Evolutionary conservation across 495 filamentous ascomycete genomes (phyloP), one percentile per base, ranked within the genome.

Genomic region (Penicillium nucicola): DNA sequence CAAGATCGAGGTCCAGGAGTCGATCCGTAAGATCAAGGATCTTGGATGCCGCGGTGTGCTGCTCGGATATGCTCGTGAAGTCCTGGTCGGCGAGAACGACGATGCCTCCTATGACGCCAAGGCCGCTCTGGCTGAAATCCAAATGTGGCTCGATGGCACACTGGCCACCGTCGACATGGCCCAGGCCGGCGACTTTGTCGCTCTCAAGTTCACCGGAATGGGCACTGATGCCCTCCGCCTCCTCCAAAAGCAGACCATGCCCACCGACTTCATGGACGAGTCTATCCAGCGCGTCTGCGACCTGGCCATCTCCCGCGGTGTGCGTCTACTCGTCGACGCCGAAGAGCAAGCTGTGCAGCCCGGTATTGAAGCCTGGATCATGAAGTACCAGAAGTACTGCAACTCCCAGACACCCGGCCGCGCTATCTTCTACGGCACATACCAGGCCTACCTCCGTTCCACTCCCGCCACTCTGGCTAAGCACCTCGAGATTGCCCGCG

Each of bases 161-260:
- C 55, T 92, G 45, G 80, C 86, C 53, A 93, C 90, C 0, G 84
- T 97, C 5, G 72, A 79, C 13, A 84, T 95, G 71, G 80, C 87
- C 0, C 74, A 78, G 32, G 74, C 80, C 6, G 88, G 87, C 5
- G 91, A 96, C 60, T 96, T 91, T 61, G 84, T 96, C 25, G 91
- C 88, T 2, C 67, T 96, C 46, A 97, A 97, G 77, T 93, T 93
- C 70, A 92, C 88, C 15, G 92, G 92, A n/a, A 90, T 92, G 52
- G 92, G 92, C 13, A 73, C 73, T n/a, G 83, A 86, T 52, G 88
- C 87, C 0, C 76, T 95, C 18, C 71, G 80, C 40, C 73, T 76
- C 20, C 73, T 95, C 13, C 79, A 83, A 39, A 66, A 79, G 28
- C 64, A 82, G 30, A 65, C 77, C 1, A 70, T 74, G 6, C 86